Conservation (phyloP, 1,284 basidiomycete species). For the Trametes pubescens region DNA sequence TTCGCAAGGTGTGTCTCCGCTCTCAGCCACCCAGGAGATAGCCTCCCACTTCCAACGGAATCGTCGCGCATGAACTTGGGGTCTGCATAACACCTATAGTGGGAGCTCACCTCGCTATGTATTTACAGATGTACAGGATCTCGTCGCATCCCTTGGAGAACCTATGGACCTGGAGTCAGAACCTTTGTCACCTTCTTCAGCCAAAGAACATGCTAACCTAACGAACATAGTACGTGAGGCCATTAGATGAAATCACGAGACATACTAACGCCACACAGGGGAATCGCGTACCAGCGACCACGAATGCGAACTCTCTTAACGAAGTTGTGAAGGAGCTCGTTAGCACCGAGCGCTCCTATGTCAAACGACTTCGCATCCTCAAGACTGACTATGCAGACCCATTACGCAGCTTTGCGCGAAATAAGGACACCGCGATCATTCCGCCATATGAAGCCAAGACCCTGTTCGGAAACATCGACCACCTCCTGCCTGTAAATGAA, state of each 20-base stretch:
- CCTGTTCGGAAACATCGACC: constrained; percentile 94
- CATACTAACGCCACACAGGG: constrained; percentile 14
- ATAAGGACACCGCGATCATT: constrained; percentile 87
- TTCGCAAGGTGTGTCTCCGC: constrained; percentile 63
- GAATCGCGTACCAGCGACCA: constrained; percentile 61
- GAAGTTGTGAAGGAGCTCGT: constrained; percentile 82
- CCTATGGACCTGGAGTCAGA: constrained; percentile 54
- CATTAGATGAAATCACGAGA: not conserved
- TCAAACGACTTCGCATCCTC: constrained; percentile 75
- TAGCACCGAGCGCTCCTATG: constrained; percentile 80
- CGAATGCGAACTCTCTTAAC: constrained; percentile 67
- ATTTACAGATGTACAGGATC: constrained; percentile 74
- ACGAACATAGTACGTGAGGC: constrained; percentile 28
- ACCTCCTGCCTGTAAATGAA: constrained; percentile 86
- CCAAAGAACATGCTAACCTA: constrained; percentile 25
- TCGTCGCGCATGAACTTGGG: not conserved
- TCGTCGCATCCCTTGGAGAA: constrained; percentile 78
- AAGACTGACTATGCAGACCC: constrained; percentile 91
- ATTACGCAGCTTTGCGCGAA: constrained; percentile 84
- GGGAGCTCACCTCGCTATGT: constrained; percentile 8
- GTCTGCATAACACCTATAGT: not conserved
- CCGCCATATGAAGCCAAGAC: constrained; percentile 91
- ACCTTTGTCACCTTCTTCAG: constrained; percentile 27
- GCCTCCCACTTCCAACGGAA: not conserved
- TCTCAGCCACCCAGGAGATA: constrained; percentile 5